phyloP scores from a whole-genome alignment of 441 rosid species.

The Pelargonium myrrhifolium region DNA sequence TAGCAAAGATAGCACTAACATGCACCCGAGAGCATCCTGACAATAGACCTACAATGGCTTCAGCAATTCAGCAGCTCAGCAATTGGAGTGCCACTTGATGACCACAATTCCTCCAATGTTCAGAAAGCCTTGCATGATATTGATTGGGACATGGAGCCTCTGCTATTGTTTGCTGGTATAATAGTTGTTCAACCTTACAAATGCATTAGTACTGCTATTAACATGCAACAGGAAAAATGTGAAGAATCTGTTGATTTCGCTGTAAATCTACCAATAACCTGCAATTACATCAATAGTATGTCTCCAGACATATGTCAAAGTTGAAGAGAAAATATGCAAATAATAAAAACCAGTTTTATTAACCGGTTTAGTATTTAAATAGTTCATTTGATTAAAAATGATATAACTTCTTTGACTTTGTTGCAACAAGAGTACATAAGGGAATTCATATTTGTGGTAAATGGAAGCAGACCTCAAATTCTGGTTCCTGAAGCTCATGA shows the following conservation, averaged over 20 bases:
- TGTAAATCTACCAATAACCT: not conserved
- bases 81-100: slow-evolving; percentile 46
- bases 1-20: slow-evolving; percentile 62
- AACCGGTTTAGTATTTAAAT: no score
- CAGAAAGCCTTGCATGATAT: no score
- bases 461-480: no score
- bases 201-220: not conserved
- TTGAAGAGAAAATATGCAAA: not conserved
- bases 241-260: not conserved
- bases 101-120: no score
- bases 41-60: slow-evolving; percentile 74
- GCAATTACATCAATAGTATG: not conserved
- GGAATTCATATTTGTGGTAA: no score
- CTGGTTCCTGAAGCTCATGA: no score
- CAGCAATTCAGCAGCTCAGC: slow-evolving; percentile 55
- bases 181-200: not conserved
- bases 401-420: no score
- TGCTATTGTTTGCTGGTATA: not conserved
- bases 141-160: no score
- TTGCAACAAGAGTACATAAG: no score
- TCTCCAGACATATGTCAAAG: not conserved
- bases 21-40: slow-evolving; percentile 66
- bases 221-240: not conserved
- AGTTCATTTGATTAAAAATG: no score
- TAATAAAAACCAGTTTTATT: no score